A percentile compares a stretch with the other conserved stretches of the same genome.
Evolutionary conservation across 257 asterid genomes (phyloP).

Genomic region (Jasminum sambac): DNA sequence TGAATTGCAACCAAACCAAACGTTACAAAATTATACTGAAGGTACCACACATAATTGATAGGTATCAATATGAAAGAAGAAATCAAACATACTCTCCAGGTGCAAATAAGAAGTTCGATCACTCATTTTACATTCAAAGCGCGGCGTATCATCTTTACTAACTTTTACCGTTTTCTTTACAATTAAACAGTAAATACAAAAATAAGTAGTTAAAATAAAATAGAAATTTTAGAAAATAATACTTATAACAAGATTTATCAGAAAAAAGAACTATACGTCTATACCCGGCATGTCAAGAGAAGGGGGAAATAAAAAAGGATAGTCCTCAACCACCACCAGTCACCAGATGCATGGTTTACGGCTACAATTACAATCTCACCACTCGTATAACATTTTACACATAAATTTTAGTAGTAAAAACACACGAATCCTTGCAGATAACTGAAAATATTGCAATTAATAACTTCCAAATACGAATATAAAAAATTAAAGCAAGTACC

Average conservation of each 20-base stretch:
- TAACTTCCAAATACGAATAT: conserved; percentile 9
- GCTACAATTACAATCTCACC: neutral
- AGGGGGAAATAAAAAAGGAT: neutral
- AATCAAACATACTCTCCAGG: neutral
- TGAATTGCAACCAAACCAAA: neutral
- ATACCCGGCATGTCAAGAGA: neutral
- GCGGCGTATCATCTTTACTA: neutral
- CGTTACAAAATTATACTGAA: neutral
- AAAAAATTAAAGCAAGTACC: conserved; percentile 38
- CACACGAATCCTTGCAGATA: neutral
- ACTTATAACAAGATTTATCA: too few relatives aligned
- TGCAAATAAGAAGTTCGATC: conserved; percentile 5
- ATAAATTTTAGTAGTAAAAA: neutral
- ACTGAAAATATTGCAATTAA: neutral
- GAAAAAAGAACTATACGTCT: neutral
- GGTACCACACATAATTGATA: neutral
- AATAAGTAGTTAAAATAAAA: neutral
- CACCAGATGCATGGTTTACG: neutral
- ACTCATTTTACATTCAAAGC: conserved; percentile 8
- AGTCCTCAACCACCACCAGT: neutral
- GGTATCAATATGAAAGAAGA: conserved; percentile 4
- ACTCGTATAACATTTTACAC: neutral
- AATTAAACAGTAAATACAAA: neutral
- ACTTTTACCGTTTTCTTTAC: neutral
- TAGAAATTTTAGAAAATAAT: too few relatives aligned